Evolutionary conservation across 768 basidiomycete genomes (phyloP).

Genomic region (Pholiota conissans): DNA sequence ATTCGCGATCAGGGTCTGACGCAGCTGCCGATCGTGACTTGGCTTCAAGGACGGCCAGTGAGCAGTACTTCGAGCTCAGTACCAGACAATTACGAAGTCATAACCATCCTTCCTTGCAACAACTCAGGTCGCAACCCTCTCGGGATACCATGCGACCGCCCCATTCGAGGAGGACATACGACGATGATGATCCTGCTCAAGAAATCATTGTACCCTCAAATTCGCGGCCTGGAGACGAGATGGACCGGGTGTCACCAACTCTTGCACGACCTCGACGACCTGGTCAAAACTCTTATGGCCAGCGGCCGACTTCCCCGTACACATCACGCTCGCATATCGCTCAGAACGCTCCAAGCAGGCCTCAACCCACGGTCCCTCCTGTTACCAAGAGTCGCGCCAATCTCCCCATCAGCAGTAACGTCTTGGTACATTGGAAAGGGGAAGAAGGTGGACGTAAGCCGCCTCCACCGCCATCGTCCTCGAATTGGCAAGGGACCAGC

Average conservation of each 20-base stretch:
- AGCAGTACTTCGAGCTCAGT: conserved; percentile 33
- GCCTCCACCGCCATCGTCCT: conserved; percentile 32
- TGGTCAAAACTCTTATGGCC: neutral
- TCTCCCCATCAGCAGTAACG: conserved; percentile 45
- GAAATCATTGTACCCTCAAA: conserved; percentile 18
- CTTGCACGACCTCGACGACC: conserved; percentile 8
- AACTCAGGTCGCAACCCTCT: conserved; percentile 30
- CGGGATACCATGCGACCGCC: conserved; percentile 26
- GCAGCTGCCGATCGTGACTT: conserved; percentile 50
- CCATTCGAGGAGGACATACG: conserved; percentile 12
- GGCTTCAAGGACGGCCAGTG: conserved; percentile 33
- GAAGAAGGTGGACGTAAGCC: conserved; percentile 41
- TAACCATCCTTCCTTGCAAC: conserved; percentile 25
- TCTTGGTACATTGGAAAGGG: conserved; percentile 53
- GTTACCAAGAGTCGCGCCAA: conserved; percentile 36
- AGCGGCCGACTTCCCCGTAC: conserved; percentile 31
- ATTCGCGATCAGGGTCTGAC: conserved; percentile 49
- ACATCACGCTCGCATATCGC: conserved; percentile 30
- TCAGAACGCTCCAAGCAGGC: conserved; percentile 34
- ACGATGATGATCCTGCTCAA: conserved; percentile 22
- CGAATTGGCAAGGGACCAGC: conserved; percentile 31
- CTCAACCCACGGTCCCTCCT: conserved; percentile 33
- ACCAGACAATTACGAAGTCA: conserved; percentile 29
- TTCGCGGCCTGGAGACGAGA: conserved; percentile 14
- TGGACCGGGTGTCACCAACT: conserved; percentile 17